A percentile compares a stretch with the other conserved stretches of the same genome.
Conservation (phyloP, 225 moss, liverwort and hornwort genomes). For the Marchantia paleacea region DNA sequence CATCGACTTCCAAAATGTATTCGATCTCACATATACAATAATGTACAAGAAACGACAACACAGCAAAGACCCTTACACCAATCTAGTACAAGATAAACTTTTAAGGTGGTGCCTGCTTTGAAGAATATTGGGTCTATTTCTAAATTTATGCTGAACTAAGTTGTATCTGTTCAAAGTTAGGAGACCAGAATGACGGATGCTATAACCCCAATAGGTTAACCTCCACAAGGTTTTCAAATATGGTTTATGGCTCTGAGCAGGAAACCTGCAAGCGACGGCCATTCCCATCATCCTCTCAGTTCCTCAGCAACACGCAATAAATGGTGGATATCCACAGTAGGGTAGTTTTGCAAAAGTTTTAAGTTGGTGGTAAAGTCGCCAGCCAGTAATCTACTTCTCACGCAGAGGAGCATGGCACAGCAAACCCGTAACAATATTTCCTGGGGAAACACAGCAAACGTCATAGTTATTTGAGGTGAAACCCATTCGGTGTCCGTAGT, state of each 20-base stretch:
- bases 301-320: constrained; percentile 82
- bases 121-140: constrained; percentile 2
- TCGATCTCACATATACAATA: constrained; percentile 24
- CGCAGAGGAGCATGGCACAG: constrained; percentile 87
- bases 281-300: constrained; percentile 23
- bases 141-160: background rate
- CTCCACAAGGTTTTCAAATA: background rate
- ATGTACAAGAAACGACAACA: constrained; percentile 25
- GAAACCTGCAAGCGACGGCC: constrained; percentile 2
- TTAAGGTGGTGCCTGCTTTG: constrained; percentile 11
- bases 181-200: background rate
- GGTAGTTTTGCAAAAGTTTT: constrained; percentile 93
- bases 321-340: constrained; percentile 61
- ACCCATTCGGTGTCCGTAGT: too few species aligned
- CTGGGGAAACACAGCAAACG: constrained; percentile 33
- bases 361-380: constrained; percentile 97
- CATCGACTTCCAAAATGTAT: constrained; percentile 11
- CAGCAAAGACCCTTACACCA: constrained; percentile 5
- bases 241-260: constrained; percentile 2
- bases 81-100: constrained; percentile 1
- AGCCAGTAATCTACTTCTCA: constrained; percentile 80
- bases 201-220: background rate
- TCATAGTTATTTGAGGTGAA: background rate
- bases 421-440: constrained; percentile 92
- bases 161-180: background rate